phyloP scores from a whole-genome alignment of 1,139 yeast species.

The Blastobotrys persicus region DNA sequence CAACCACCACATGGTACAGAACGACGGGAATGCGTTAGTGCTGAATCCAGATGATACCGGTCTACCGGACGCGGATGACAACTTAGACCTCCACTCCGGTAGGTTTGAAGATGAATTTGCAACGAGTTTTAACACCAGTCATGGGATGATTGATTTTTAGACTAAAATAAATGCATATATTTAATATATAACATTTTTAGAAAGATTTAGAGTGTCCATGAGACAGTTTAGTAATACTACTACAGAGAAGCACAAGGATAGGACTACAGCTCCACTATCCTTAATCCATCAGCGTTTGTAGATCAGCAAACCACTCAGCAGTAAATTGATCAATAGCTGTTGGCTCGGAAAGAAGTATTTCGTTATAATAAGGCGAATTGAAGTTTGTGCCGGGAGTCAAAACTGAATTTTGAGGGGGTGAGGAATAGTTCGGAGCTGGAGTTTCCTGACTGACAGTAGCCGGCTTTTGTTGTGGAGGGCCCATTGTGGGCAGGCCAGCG shows the following conservation, averaged over 20 bases:
- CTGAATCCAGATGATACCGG: constrained; percentile 1
- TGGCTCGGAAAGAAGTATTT: constrained; percentile 4
- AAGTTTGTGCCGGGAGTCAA: constrained; percentile 14
- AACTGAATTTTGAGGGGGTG: constrained; percentile 8
- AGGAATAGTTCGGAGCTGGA: background rate
- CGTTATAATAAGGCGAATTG: constrained; percentile 3
- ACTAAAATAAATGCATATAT: background rate
- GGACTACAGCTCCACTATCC: background rate
- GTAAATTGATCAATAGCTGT: constrained; percentile 17
- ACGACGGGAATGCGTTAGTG: background rate
- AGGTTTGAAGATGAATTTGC: constrained; percentile 9
- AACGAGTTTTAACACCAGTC: background rate
- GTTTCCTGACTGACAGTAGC: background rate
- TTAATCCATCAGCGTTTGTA: constrained; percentile 15
- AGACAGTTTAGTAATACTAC: no score
- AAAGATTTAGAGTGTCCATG: no score
- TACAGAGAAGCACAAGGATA: background rate
- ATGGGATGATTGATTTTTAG: constrained; percentile 1
- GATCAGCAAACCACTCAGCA: constrained; percentile 19
- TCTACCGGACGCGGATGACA: background rate
- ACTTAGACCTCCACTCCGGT: constrained; percentile 2
- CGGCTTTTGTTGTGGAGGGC: background rate
- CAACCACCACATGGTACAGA: background rate
- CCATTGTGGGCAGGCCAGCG: no score
- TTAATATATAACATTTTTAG: background rate